Evolutionary conservation across 306 rosid species (phyloP).

Genomic region (Prunus campanulata): DNA sequence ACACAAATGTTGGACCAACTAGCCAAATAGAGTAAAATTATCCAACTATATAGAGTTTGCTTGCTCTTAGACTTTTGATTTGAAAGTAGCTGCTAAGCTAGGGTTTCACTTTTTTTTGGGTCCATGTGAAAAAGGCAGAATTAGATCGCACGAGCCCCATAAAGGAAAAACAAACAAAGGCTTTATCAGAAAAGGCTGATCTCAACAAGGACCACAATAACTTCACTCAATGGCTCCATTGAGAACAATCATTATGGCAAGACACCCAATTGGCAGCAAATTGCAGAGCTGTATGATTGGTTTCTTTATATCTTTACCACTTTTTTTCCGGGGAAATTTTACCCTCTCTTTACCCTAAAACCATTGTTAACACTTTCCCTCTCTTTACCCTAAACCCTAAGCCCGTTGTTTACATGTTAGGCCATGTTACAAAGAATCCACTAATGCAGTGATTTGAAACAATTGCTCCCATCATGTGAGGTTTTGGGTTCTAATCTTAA

Average conservation of each 20-base stretch:
- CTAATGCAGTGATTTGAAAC: accelerated
- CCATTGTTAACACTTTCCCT: no score
- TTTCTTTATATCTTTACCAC: neutral
- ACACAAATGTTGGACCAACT: no score
- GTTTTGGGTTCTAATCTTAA: no score
- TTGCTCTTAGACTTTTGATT: neutral
- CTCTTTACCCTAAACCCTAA: no score
- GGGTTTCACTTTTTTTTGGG: neutral
- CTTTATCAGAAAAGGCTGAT: conserved; percentile 17
- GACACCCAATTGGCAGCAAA: neutral
- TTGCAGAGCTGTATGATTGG: neutral
- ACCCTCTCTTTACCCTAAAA: no score
- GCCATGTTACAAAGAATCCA: no score
- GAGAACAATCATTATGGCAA: conserved; percentile 4
- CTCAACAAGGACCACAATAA: neutral
- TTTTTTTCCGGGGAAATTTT: neutral
- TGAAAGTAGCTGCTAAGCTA: no score
- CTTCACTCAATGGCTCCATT: conserved; percentile 16
- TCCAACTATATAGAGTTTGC: neutral
- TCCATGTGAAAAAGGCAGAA: neutral
- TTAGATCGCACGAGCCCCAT: neutral
- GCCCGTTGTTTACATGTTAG: no score
- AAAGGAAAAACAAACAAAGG: neutral
- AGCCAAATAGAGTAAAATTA: no score
- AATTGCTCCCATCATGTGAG: accelerated